phyloP scores from a whole-genome alignment of 2,329 filamentous ascomycete genomes.

The Hypomyces perniciosus region DNA sequence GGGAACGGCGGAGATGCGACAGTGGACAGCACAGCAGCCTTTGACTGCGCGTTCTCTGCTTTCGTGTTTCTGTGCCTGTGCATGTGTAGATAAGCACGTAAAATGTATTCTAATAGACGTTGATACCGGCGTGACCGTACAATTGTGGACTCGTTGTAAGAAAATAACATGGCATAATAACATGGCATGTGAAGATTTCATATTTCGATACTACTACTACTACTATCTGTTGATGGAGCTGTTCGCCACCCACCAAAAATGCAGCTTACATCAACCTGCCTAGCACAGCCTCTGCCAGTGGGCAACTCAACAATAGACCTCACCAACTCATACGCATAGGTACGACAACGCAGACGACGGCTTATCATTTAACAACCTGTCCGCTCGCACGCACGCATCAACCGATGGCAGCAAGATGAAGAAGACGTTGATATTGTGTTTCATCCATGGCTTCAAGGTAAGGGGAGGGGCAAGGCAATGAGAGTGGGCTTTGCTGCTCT shows the following conservation, averaged over 20 bases:
- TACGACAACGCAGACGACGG: background rate
- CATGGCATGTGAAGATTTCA: too few species aligned
- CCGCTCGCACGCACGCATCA: background rate
- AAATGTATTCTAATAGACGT: slow-evolving; percentile 40
- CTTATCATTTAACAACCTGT: background rate
- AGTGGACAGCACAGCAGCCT: background rate
- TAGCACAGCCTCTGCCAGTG: background rate
- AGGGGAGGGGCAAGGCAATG: slow-evolving; percentile 1
- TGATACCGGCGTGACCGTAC: slow-evolving; percentile 17
- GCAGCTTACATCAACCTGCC: background rate
- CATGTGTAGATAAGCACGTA: slow-evolving; percentile 27
- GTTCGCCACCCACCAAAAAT: background rate
- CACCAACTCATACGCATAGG: background rate
- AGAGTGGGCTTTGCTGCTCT: background rate
- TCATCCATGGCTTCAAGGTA: slow-evolving; percentile 85
- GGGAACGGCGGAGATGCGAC: background rate
- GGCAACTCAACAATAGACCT: background rate
- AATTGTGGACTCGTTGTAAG: background rate
- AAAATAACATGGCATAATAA: too few species aligned
- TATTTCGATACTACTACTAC: too few species aligned
- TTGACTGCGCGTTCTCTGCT: background rate
- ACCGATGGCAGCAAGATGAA: slow-evolving; percentile 37
- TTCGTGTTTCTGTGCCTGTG: slow-evolving; percentile 9
- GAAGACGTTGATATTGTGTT: slow-evolving; percentile 75
- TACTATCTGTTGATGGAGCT: background rate